Evolutionary conservation across 805 yeast genomes (phyloP), one percentile per base, ranked within the genome.

Genomic region (Pichia manshurica): DNA sequence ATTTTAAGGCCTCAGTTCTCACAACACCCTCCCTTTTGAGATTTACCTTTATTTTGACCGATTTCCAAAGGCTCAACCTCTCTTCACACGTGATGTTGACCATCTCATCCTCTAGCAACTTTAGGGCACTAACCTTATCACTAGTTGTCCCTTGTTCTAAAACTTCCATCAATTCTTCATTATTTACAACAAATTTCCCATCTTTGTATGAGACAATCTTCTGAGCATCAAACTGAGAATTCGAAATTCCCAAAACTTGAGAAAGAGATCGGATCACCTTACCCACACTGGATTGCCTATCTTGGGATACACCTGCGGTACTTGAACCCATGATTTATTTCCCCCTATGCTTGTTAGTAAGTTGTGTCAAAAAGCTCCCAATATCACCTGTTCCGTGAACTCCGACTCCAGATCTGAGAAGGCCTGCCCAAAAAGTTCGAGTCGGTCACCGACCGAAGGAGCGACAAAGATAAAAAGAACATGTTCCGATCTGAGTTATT

Each of bases 1-100:
- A 66, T 16, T 69, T 62, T 31, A 86, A 62, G 0, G 82, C 81
- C 1, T 75, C 73, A 29, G 73, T 64, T 23, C 82, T 65, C 3
- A 70, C 62, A 16, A 64, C 68, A 1, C 61, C 47, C 19, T 56
- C 57, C 29, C 57, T 60, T 3, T 61, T 59, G 0, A 66, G 59
- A 6, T 67, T 67, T 44, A 85, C 70, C 60, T 82, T 63, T 44
- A 73, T 77, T 50, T 76, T 68, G 0, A 84, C 82, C 44, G 80
- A 65, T 60, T 82, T 79, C 96, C 96, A 87, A 1, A 87, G 71
- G 52, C 84, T 89, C 0, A 87, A 81, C 4, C 86, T 71, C 2
- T 84, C 75, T 0, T 82, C 71, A 2, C 80, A 72, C 3, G 81
- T 68, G 43, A 72, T 73, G 42, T 72, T 75, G 20, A 73, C 73